phyloP scores from a whole-genome alignment of 2,329 filamentous ascomycete genomes.

The Monascus ruber region DNA sequence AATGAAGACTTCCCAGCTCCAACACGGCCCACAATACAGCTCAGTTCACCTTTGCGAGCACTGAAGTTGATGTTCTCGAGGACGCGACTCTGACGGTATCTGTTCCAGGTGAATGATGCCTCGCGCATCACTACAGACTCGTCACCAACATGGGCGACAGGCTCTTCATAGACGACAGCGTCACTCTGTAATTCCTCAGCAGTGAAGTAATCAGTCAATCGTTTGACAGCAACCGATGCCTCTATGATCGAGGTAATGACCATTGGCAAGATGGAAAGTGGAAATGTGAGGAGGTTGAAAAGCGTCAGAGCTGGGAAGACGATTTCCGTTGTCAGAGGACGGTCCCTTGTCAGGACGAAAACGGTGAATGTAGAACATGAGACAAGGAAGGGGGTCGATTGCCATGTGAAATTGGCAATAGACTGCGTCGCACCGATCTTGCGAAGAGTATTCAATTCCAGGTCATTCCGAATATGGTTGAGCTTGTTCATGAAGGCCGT shows the following conservation, averaged over 20 bases:
- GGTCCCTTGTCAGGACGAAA: slow-evolving; percentile 74
- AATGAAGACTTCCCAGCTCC: slow-evolving; percentile 91
- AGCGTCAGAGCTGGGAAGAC: slow-evolving; percentile 87
- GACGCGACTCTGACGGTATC: slow-evolving; percentile 55
- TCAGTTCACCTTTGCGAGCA: slow-evolving; percentile 84
- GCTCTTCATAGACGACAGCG: slow-evolving; percentile 59
- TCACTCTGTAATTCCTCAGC: slow-evolving; percentile 85
- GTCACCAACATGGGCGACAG: slow-evolving; percentile 67
- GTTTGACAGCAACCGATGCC: slow-evolving; percentile 79
- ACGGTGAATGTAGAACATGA: slow-evolving; percentile 94
- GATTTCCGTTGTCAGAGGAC: slow-evolving; percentile 80
- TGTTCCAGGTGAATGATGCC: slow-evolving; percentile 90
- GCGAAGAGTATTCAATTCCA: slow-evolving; percentile 86
- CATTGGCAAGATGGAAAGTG: slow-evolving; percentile 88
- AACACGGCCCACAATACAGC: slow-evolving; percentile 88
- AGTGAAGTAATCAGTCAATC: slow-evolving; percentile 71
- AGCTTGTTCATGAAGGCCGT: slow-evolving; percentile 95
- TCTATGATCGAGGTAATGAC: slow-evolving; percentile 95
- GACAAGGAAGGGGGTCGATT: slow-evolving; percentile 90
- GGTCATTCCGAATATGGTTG: slow-evolving; percentile 89
- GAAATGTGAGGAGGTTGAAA: slow-evolving; percentile 94
- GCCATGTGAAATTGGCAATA: slow-evolving; percentile 96
- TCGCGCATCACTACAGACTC: slow-evolving; percentile 75
- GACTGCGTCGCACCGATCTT: slow-evolving; percentile 93
- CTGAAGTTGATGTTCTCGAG: slow-evolving; percentile 78